Evolutionary conservation across 192 early-diverging fungal genomes (phyloP).

Genomic region (Podila epigama): DNA sequence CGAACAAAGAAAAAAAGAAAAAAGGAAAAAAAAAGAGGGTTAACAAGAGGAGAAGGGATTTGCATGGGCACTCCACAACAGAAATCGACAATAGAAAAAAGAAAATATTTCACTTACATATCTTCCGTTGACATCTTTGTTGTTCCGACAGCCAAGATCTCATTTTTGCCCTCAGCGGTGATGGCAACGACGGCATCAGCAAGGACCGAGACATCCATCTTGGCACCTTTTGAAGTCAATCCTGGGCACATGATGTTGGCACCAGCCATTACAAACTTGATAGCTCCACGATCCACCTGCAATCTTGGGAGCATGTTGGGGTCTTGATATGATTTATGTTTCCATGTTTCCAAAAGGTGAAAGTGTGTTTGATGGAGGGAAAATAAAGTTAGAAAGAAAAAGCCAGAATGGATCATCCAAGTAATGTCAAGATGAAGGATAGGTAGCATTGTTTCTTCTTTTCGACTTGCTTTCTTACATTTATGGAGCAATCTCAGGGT

Average conservation of each 20-base stretch:
- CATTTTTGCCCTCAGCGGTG: conserved; percentile 95
- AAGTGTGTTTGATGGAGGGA: neutral
- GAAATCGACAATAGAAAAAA: conserved; percentile 9
- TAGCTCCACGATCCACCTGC: conserved; percentile 96
- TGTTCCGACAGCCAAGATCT: conserved; percentile 89
- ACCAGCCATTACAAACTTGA: conserved; percentile 96
- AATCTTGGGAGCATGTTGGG: conserved; percentile 90
- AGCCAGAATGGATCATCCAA: neutral
- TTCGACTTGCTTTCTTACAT: conserved; percentile 63
- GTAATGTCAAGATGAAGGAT: conserved; percentile 3
- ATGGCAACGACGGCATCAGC: conserved; percentile 83
- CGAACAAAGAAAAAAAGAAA: conserved; percentile 4
- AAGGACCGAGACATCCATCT: conserved; percentile 78
- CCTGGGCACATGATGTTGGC: conserved; percentile 99
- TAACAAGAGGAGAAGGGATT: neutral
- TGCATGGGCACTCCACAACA: neutral
- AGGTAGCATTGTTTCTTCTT: neutral
- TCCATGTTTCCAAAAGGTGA: conserved; percentile 1
- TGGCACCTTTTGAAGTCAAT: conserved; percentile 91
- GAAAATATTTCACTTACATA: conserved; percentile 67
- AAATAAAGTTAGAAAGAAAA: neutral
- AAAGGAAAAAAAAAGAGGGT: neutral
- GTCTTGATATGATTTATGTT: conserved; percentile 55
- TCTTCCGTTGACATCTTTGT: conserved; percentile 89
- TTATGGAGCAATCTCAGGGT: conserved; percentile 88